Evolutionary conservation across 129 eudicot species (phyloP).

Genomic region (Pittosporum tobira): DNA sequence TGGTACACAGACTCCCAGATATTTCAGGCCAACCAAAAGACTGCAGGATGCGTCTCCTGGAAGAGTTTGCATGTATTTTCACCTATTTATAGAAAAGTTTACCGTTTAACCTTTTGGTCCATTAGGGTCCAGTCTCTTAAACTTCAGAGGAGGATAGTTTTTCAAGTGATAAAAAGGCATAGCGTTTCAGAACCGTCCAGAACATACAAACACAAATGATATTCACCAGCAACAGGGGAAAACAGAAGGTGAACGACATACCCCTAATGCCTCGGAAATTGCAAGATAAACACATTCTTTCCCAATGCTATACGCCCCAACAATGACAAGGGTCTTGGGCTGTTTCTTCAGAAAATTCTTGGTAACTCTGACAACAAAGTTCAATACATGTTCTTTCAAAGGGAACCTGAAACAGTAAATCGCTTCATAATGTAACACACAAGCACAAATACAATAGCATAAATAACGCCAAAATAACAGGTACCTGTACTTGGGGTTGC

Average conservation of each 20-base stretch:
- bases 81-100: conserved; percentile 11
- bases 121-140: too few species aligned
- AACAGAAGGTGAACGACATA: background rate
- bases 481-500: conserved; percentile 44
- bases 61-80: conserved; percentile 25
- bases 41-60: conserved; percentile 33
- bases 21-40: conserved; percentile 34
- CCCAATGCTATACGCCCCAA: conserved; percentile 43
- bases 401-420: conserved; percentile 25
- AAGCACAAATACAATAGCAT: background rate
- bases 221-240: background rate
- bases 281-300: conserved; percentile 39
- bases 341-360: conserved; percentile 20
- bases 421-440: background rate
- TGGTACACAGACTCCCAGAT: conserved; percentile 25
- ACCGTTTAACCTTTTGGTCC: too few species aligned
- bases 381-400: conserved; percentile 28
- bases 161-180: too few species aligned
- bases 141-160: too few species aligned
- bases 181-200: too few species aligned
- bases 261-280: conserved; percentile 34
- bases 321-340: conserved; percentile 28
- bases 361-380: conserved; percentile 22
- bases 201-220: background rate
- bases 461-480: background rate